Evolutionary conservation across 2,329 filamentous ascomycete species (phyloP).

Genomic region (Diaporthe eres): DNA sequence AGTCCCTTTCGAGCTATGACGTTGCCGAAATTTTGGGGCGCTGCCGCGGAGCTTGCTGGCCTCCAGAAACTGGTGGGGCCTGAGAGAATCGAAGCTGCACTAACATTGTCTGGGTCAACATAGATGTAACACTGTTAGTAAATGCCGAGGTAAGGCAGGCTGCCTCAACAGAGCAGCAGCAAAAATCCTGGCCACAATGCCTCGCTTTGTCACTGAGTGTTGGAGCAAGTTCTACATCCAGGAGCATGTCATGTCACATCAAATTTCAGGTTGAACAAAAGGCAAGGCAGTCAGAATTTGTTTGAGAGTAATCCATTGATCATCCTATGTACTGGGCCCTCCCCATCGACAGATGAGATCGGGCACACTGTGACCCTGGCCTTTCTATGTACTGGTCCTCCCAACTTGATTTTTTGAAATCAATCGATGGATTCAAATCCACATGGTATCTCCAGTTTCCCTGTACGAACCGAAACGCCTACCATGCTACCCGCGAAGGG

Average conservation of each 20-base stretch:
- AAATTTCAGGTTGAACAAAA: background rate
- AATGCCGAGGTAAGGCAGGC: background rate
- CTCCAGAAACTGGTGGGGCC: slow-evolving; percentile 19
- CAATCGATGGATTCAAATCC: slow-evolving; percentile 25
- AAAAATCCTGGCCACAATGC: background rate
- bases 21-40: slow-evolving; percentile 23
- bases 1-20: slow-evolving; percentile 27
- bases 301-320: slow-evolving; percentile 28
- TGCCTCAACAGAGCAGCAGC: background rate
- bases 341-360: background rate
- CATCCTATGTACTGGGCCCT: slow-evolving; percentile 30
- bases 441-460: slow-evolving; percentile 36
- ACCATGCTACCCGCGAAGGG: slow-evolving; percentile 30
- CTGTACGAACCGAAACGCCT: slow-evolving; percentile 38
- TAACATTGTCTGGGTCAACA: background rate
- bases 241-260: background rate
- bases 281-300: background rate
- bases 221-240: background rate
- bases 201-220: slow-evolving; percentile 3
- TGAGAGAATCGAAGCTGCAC: background rate
- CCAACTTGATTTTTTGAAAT: slow-evolving; percentile 6
- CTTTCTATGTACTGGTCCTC: slow-evolving; percentile 18
- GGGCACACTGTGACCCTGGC: slow-evolving; percentile 1
- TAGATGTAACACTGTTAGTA: background rate
- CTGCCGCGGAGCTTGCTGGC: slow-evolving; percentile 14